Evolutionary conservation across 208 protist species (phyloP).

Genomic region (Novymonas esmeraldas): DNA sequence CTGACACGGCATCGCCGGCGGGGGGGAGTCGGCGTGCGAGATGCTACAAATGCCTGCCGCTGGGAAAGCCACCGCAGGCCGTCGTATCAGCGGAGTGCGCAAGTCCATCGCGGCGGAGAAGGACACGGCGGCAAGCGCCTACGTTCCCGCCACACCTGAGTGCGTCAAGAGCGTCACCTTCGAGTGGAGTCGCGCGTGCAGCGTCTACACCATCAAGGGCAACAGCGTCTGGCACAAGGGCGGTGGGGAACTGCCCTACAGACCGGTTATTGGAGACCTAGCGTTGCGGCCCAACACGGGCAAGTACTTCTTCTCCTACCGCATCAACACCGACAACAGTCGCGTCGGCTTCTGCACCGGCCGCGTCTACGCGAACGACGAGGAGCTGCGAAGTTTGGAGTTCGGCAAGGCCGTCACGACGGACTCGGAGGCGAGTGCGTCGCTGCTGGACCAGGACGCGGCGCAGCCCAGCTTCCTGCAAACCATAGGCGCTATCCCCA

Average conservation of each 20-base stretch:
- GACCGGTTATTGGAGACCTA: slow-evolving; percentile 66
- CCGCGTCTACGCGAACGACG: slow-evolving; percentile 44
- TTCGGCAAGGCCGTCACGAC: slow-evolving; percentile 26
- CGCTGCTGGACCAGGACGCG: slow-evolving; percentile 15
- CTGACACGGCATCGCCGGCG: too few relatives aligned
- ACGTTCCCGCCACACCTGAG: slow-evolving; percentile 33
- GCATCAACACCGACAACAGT: slow-evolving; percentile 74
- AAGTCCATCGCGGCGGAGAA: neutral
- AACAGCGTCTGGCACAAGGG: slow-evolving; percentile 54
- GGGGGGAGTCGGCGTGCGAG: too few relatives aligned
- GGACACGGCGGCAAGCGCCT: slow-evolving; percentile 21
- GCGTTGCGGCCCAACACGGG: slow-evolving; percentile 63
- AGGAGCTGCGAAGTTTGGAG: slow-evolving; percentile 39
- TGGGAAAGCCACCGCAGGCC: neutral
- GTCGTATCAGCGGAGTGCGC: neutral
- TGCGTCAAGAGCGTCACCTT: slow-evolving; percentile 58
- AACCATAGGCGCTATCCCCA: slow-evolving; percentile 35
- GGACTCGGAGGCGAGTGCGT: slow-evolving; percentile 4
- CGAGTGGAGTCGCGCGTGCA: slow-evolving; percentile 59
- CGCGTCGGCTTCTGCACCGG: slow-evolving; percentile 71
- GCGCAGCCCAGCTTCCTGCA: slow-evolving; percentile 42
- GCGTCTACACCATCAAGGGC: slow-evolving; percentile 53
- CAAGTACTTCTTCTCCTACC: slow-evolving; percentile 83
- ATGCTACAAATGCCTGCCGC: slow-evolving; percentile 5
- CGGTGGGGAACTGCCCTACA: slow-evolving; percentile 55